These are phyloP conservation scores for Globisporangium viniferum DNA, from an alignment of 352 stramenopile genomes.

Conservation along the genomic window DNA sequence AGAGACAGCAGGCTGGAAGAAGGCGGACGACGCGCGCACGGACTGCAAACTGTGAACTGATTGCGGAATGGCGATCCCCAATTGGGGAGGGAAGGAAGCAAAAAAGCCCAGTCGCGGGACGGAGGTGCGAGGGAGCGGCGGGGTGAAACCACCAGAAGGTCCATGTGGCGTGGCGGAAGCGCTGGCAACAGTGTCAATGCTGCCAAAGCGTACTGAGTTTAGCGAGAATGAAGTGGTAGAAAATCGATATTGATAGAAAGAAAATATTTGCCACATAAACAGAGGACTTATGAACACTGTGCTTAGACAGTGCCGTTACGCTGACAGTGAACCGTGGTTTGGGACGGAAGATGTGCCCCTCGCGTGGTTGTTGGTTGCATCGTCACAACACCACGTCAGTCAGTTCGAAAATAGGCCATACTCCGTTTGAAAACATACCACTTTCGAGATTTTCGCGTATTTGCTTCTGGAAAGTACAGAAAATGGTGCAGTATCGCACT, in stretches of 20 bases:
- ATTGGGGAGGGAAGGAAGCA: conserved; percentile 3
- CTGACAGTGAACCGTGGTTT: not conserved
- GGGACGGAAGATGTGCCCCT: not conserved
- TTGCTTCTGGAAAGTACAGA: not conserved
- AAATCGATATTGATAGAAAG: not conserved
- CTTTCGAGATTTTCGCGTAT: not conserved
- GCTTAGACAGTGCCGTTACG: not conserved
- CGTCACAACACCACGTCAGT: conserved; percentile 11
- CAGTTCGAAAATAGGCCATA: not conserved
- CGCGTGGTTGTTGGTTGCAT: not conserved
- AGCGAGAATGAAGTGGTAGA: not conserved
- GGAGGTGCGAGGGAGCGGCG: not conserved
- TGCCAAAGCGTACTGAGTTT: not conserved
- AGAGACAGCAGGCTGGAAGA: conserved; percentile 1
- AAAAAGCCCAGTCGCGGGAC: conserved; percentile 5
- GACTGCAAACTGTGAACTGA: conserved; percentile 3
- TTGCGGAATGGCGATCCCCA: not conserved
- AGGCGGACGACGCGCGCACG: not conserved
- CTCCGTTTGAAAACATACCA: not conserved
- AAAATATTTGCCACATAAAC: too few relatives aligned
- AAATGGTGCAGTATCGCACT: not conserved
- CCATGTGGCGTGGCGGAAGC: not conserved
- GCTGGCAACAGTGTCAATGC: not conserved
- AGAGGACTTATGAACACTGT: not conserved
- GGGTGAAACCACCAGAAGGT: conserved; percentile 4